Evolutionary conservation across 805 yeast genomes (phyloP).

Genomic region (Candida qinlingensis): DNA sequence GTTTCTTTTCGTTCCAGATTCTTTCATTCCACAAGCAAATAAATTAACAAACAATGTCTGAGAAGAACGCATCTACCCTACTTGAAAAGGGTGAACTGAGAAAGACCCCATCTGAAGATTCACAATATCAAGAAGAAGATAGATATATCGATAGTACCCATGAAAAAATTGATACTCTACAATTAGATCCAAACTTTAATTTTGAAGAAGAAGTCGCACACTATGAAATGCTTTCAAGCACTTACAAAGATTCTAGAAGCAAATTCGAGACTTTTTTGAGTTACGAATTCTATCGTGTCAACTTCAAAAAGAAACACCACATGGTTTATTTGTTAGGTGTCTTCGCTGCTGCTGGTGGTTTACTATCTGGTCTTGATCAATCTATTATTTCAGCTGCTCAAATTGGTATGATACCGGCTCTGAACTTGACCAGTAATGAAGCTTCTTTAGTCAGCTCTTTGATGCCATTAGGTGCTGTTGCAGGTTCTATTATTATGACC

Average conservation of each 20-base stretch:
- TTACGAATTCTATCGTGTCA: constrained; percentile 30
- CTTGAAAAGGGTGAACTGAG: not conserved
- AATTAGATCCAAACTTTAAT: constrained; percentile 26
- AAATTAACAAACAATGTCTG: not conserved
- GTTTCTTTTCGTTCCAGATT: too few relatives aligned
- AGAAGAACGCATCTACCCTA: not conserved
- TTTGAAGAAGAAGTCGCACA: constrained; percentile 34
- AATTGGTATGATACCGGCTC: constrained; percentile 40
- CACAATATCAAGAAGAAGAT: not conserved
- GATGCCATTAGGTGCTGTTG: constrained; percentile 68
- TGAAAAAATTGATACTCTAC: constrained; percentile 12
- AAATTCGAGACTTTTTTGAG: constrained; percentile 33
- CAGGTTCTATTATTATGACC: constrained; percentile 55
- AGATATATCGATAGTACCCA: constrained; percentile 8
- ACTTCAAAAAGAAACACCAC: constrained; percentile 40
- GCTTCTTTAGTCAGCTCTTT: constrained; percentile 50
- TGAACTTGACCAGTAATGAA: constrained; percentile 37
- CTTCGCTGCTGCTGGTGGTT: constrained; percentile 60
- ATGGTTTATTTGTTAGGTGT: constrained; percentile 46
- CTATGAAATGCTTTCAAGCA: constrained; percentile 26
- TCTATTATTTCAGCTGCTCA: constrained; percentile 62
- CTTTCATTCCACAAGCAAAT: too few relatives aligned
- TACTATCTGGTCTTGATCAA: constrained; percentile 64
- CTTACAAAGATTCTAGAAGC: constrained; percentile 26
- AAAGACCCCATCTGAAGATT: not conserved